Evolutionary conservation across 192 early-diverging fungal genomes (phyloP), one percentile per base, ranked within the genome.

Genomic region (Lunasporangiospora selenospora): DNA sequence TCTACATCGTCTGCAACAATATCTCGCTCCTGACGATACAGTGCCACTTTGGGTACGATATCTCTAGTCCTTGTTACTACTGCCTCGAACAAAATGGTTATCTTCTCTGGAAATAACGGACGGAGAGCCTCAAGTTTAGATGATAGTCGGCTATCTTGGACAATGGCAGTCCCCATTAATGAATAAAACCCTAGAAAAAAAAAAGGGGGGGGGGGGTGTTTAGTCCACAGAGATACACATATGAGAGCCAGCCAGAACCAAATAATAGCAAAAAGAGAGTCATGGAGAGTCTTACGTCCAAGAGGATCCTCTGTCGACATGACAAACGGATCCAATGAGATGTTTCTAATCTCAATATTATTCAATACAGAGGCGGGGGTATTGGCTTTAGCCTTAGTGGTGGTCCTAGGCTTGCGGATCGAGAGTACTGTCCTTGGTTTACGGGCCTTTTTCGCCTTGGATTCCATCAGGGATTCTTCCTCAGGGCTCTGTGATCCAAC

Each of bases 301-400:
- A 38, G 1, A 19, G 69, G 53, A 18, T 49, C 36, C 13, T 47
- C 23, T 8, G 54, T 57, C 9, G 45, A 42, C 1, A 61, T 59
- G 0, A 58, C 39, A 2, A 62, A 15, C 6, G 69, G 69, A 23
- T 73, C 63, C 10, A 63, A 23, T 6, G 69, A 73, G 6, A 73
- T 73, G 26, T 73, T 73, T 18, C 69, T 56, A 46, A 73, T 63
- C 37, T 73, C 53, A 1, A 73, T 27, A 18, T 53, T 31, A 26
- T 21, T 26, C 23, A 47, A 38, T 15, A 15, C 7, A 47, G 45
- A 21, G 23, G 45, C 29, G 9, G 45, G 45, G 19, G 45, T 9
- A 9, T 29, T 47, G 45, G 45, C 3, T 47, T 47, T 47, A 1
- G 26, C 24, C 6, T 21, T 21, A 2, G 23, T 47, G 19, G 45